Conservation (phyloP, 1,284 basidiomycete genomes). For the Tilletia horrida region DNA sequence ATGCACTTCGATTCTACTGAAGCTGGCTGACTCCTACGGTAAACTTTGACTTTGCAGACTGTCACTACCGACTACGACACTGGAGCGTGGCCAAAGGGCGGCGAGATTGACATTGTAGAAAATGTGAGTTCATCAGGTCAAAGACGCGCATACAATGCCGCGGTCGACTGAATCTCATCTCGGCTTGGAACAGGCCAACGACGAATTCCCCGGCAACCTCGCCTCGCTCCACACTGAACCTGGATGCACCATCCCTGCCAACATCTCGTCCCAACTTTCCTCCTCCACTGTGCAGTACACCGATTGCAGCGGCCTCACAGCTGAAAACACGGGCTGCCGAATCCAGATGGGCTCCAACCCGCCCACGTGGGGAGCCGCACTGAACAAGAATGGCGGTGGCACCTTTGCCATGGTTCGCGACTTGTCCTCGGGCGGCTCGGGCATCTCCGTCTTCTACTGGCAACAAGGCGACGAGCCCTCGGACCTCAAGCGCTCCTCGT, state of each 20-base stretch:
- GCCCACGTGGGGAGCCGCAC: constrained; percentile 36
- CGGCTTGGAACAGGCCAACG: constrained; percentile 37
- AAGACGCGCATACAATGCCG: background rate
- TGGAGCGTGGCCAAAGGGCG: constrained; percentile 42
- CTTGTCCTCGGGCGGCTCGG: constrained; percentile 42
- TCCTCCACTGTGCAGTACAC: constrained; percentile 34
- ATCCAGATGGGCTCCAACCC: constrained; percentile 39
- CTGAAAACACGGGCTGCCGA: constrained; percentile 41
- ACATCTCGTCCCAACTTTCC: constrained; percentile 24
- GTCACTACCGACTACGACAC: constrained; percentile 31
- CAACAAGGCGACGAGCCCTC: constrained; percentile 30
- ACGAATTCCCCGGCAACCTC: constrained; percentile 38
- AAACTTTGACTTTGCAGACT: no score
- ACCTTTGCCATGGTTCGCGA: constrained; percentile 50
- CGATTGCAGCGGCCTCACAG: constrained; percentile 39
- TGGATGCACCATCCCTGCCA: constrained; percentile 31
- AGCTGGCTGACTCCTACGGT: background rate
- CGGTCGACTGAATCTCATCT: background rate
- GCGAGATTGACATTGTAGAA: constrained; percentile 53
- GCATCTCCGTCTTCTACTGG: constrained; percentile 51
- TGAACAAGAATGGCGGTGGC: constrained; percentile 47
- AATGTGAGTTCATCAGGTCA: constrained; percentile 7
- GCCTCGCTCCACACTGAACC: constrained; percentile 41
- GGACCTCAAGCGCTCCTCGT: constrained; percentile 33
- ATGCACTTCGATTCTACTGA: no score